A percentile compares a stretch with the other conserved stretches of the same genome.
Evolutionary conservation across 257 asterid species (phyloP).

Genomic region (Salvia rosmarinus): DNA sequence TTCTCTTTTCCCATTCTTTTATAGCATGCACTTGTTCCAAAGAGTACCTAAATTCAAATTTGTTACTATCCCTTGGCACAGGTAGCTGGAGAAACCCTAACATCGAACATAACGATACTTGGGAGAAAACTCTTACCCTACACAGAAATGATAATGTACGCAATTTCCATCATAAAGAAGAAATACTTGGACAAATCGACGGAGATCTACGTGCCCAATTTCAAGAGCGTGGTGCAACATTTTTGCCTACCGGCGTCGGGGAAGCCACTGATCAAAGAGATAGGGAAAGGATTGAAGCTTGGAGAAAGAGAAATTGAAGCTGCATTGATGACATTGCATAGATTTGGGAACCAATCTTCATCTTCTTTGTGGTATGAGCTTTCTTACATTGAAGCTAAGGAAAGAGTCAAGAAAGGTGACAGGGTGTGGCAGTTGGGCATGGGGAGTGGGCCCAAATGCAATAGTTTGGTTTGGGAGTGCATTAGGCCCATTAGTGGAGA

Average conservation of each 20-base stretch:
- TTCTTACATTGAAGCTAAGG: slow-evolving; percentile 68
- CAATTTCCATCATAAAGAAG: slow-evolving; percentile 42
- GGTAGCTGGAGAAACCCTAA: slow-evolving; percentile 73
- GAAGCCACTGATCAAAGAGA: slow-evolving; percentile 65
- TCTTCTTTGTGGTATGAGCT: slow-evolving; percentile 83
- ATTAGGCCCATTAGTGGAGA: slow-evolving; percentile 51
- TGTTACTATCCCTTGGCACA: not conserved
- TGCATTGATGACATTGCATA: slow-evolving; percentile 64
- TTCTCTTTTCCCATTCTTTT: not conserved
- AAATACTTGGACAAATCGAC: slow-evolving; percentile 46
- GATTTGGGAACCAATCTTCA: slow-evolving; percentile 73
- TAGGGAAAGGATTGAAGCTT: slow-evolving; percentile 56
- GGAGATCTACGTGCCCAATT: slow-evolving; percentile 67
- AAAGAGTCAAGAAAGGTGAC: slow-evolving; percentile 64
- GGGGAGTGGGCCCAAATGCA: slow-evolving; percentile 84
- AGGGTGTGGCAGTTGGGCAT: slow-evolving; percentile 74
- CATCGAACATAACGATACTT: slow-evolving; percentile 55
- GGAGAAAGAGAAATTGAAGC: slow-evolving; percentile 59
- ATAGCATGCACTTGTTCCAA: too few species aligned
- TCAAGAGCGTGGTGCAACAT: slow-evolving; percentile 68
- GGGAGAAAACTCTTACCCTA: slow-evolving; percentile 62
- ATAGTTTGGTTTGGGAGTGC: slow-evolving; percentile 66
- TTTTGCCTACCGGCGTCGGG: slow-evolving; percentile 85
- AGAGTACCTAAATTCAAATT: not conserved
- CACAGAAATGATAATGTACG: slow-evolving; percentile 51